phyloP scores from a whole-genome alignment of 495 filamentous ascomycete species.

The Glonium stellatum region DNA sequence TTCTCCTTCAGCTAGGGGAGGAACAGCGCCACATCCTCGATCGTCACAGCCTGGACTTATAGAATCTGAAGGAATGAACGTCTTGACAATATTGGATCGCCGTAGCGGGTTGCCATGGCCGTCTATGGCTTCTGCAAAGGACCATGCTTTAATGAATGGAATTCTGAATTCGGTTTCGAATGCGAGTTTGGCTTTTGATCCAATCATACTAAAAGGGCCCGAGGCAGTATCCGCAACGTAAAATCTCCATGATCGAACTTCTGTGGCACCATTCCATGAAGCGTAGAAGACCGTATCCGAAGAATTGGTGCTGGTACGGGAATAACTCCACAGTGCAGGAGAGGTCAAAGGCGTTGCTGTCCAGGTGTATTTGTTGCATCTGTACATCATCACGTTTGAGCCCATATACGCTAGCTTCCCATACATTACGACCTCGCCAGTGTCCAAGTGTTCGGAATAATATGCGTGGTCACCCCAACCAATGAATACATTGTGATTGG shows the following conservation, averaged over 20 bases:
- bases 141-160: conserved; percentile 10
- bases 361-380: conserved; percentile 31
- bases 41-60: conserved; percentile 20
- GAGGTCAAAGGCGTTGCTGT: conserved; percentile 21
- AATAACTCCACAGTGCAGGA: conserved; percentile 26
- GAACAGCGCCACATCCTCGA: conserved; percentile 15
- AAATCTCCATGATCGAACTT: conserved; percentile 2
- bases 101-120: conserved; percentile 14
- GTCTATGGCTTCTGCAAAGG: conserved; percentile 30
- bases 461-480: conserved; percentile 5
- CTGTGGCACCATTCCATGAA: conserved; percentile 1
- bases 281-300: conserved; percentile 9
- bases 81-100: conserved; percentile 22
- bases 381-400: conserved; percentile 27
- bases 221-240: conserved; percentile 8
- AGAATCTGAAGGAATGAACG: conserved; percentile 18
- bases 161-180: conserved; percentile 31
- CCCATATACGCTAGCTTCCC: conserved; percentile 18
- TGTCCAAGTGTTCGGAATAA: conserved; percentile 6
- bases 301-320: conserved; percentile 7
- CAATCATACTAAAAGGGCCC: conserved; percentile 14
- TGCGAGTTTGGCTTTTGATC: conserved; percentile 13
- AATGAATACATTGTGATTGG: conserved; percentile 19
- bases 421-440: conserved; percentile 42
- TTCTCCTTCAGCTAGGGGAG: conserved; percentile 11